These are phyloP conservation scores for Paecilomyces sp. DNA, from an alignment of 2,329 filamentous ascomycete genomes.

Conservation along the genomic window DNA sequence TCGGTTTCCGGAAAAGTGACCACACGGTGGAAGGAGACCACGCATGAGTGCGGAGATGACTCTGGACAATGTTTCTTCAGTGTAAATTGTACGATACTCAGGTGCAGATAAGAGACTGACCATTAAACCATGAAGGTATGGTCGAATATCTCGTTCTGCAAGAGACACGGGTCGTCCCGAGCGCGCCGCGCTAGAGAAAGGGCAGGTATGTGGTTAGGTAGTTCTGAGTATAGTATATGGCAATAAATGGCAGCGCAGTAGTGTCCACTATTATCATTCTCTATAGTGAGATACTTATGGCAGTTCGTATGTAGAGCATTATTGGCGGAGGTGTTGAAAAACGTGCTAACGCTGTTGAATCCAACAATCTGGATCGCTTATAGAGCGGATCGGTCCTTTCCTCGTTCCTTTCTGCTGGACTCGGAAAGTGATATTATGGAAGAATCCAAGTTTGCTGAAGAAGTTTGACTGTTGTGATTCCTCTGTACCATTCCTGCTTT, in stretches of 20 bases:
- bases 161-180: not conserved
- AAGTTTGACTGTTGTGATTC: not conserved
- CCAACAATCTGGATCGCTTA: not conserved
- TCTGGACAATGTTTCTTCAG: not conserved
- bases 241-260: not conserved
- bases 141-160: not conserved
- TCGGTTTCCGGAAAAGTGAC: not conserved
- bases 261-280: not conserved
- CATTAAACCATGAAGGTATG: not conserved
- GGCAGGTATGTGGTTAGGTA: not conserved
- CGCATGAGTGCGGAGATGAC: not conserved
- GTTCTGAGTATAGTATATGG: not conserved
- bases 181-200: not conserved
- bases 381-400: not conserved
- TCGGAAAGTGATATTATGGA: not conserved
- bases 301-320: not conserved
- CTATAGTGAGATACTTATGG: not conserved
- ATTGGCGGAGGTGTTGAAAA: not conserved
- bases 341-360: not conserved
- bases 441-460: not conserved
- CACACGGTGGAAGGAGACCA: not conserved
- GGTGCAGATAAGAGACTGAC: not conserved
- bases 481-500: not conserved
- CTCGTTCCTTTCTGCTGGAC: not conserved
- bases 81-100: not conserved